phyloP scores from a whole-genome alignment of 495 filamentous ascomycete genomes.

The Trichoderma reesei region DNA sequence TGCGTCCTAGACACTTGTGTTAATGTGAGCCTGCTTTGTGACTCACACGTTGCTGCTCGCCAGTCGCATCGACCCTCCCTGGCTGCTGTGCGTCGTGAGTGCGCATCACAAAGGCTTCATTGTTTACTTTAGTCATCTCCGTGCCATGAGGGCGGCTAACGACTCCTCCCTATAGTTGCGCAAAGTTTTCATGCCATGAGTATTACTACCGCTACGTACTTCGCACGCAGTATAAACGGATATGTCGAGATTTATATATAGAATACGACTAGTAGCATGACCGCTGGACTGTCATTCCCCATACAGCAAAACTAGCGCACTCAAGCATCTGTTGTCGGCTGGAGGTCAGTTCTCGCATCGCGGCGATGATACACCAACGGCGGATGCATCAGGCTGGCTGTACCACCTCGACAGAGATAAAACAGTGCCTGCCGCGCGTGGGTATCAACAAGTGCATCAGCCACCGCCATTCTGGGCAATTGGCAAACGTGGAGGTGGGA shows the following conservation, averaged over 20 bases:
- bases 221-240: not conserved
- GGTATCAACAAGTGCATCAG: not conserved
- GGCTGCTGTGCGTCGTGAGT: not conserved
- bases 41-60: not conserved
- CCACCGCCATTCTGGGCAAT: not conserved
- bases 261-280: not conserved
- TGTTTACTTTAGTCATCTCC: not conserved
- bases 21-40: not conserved
- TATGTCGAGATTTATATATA: not conserved
- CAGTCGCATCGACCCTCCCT: not conserved
- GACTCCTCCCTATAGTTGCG: not conserved
- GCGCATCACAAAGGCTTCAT: not conserved
- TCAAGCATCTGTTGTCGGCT: not conserved
- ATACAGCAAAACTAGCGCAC: not conserved
- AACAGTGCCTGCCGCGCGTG: not conserved
- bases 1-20: not conserved
- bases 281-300: not conserved
- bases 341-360: not conserved
- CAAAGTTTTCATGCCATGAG: not conserved
- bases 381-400: not conserved
- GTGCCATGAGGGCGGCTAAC: not conserved
- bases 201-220: not conserved
- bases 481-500: not conserved
- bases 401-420: not conserved
- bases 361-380: not conserved